Evolutionary conservation across 345 rosid genomes (phyloP), one percentile per base, ranked within the genome.

Genomic region (Hypericum perforatum): DNA sequence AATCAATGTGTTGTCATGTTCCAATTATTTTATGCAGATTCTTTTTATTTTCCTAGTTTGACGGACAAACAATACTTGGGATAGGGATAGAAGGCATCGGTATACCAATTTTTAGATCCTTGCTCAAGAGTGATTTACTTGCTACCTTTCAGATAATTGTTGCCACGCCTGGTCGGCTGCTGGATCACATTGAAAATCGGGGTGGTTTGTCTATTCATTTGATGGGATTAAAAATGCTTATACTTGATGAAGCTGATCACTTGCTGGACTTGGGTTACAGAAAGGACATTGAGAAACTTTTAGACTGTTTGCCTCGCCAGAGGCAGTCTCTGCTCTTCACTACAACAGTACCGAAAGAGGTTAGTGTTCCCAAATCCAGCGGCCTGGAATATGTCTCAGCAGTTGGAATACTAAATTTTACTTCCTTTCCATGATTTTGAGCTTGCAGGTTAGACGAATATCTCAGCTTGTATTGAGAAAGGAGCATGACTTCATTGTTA

Each of bases 271-370:
- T 94, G n/a, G 97, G 97, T 42, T 94, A 89, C 47, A 85, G 94
- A 56, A 94, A 86, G 71, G 97, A 94, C 46, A 74, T 94, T 54
- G 99, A 94, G 61, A 92, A 84, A 62, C 78, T 92, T 54, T 76
- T 82, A 40, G 97, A 89, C 56, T 84, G 95, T 65, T 67, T 92
- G 63, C 98, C 95, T 44, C 91, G 86, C 50, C 72, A 58, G 63
- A 79, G 95, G 76, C 99, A 89, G 65, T 78, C 97, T 32, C 62
- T 94, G 66, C 70, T 92, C 37, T 89, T 89, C 67, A 84, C 95
- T 16, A 91, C 99, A 43, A 89, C 99, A 66, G 68, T 94, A 58
- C 94, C 94, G 5, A 94, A 84, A 72, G 99, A 94, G 89, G 97
- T 89, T 62, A 64, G 51, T 11, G 59, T 43, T 46, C 52, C 41